A percentile compares a stretch with the other conserved stretches of the same genome.
phyloP scores from a whole-genome alignment of 2,329 filamentous ascomycete genomes.

The Verticillium zaregamsianum region DNA sequence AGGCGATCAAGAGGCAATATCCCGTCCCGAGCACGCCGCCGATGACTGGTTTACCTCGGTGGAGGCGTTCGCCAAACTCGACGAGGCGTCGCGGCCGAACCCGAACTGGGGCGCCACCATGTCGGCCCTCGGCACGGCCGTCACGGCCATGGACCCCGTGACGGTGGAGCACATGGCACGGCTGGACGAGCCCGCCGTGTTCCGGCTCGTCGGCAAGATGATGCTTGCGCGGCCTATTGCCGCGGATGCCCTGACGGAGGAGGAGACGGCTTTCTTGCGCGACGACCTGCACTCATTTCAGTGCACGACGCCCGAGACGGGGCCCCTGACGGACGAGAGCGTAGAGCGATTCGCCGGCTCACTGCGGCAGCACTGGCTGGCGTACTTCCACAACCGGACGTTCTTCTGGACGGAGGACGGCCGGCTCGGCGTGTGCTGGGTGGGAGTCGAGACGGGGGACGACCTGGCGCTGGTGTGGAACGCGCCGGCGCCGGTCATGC shows the following conservation, averaged over 20 bases:
- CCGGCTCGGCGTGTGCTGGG: slow-evolving; percentile 11
- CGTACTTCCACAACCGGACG: slow-evolving; percentile 2
- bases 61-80: not conserved
- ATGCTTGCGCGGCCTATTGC: not conserved
- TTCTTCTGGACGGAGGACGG: slow-evolving; percentile 15
- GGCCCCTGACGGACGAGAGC: not conserved
- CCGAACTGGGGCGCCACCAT: not conserved
- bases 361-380: not conserved
- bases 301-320: not conserved
- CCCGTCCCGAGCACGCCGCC: not conserved
- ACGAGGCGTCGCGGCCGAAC: not conserved
- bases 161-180: not conserved
- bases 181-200: not conserved
- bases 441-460: slow-evolving; percentile 8
- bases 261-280: not conserved
- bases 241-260: not conserved
- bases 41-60: not conserved
- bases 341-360: not conserved
- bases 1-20: not conserved
- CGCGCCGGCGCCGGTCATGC: slow-evolving; percentile 9
- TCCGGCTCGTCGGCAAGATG: not conserved
- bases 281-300: not conserved
- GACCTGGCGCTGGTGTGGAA: slow-evolving; percentile 11
- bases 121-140: not conserved
- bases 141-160: not conserved